Conservation (phyloP, 1,284 basidiomycete species). For the Ustilago sp. region DNA sequence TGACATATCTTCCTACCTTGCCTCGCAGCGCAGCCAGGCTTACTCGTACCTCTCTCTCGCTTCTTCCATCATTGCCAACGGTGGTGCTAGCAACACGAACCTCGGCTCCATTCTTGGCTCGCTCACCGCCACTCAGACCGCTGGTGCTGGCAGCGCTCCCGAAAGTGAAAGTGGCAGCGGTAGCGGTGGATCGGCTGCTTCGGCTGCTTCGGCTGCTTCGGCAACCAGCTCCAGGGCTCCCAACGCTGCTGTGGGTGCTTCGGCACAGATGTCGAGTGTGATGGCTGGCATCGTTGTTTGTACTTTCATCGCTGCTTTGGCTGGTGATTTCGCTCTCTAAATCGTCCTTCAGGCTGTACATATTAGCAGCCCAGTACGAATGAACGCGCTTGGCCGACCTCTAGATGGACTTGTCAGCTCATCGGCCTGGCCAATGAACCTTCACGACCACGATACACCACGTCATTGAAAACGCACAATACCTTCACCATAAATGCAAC, state of each 20-base stretch:
- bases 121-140: conserved; percentile 11
- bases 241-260: conserved; percentile 20
- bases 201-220: conserved; percentile 7
- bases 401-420: neutral
- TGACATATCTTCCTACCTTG: conserved; percentile 22
- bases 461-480: neutral
- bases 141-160: neutral
- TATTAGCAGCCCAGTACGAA: neutral
- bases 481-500: neutral
- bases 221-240: conserved; percentile 13
- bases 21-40: conserved; percentile 22
- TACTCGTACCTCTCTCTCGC: conserved; percentile 44
- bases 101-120: conserved; percentile 20
- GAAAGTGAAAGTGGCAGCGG: neutral
- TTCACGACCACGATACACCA: neutral
- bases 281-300: conserved; percentile 25
- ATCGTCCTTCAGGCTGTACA: neutral
- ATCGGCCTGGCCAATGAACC: neutral
- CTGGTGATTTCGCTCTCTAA: conserved; percentile 31
- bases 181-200: conserved; percentile 12
- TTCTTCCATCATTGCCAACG: conserved; percentile 30
- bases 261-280: conserved; percentile 10
- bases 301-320: conserved; percentile 30
- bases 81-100: conserved; percentile 26
- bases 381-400: neutral